Percentiles rank a stretch among this genome's conserved stretches.
Evolutionary conservation across 345 rosid species (phyloP).

Genomic region (Lumnitzera racemosa): DNA sequence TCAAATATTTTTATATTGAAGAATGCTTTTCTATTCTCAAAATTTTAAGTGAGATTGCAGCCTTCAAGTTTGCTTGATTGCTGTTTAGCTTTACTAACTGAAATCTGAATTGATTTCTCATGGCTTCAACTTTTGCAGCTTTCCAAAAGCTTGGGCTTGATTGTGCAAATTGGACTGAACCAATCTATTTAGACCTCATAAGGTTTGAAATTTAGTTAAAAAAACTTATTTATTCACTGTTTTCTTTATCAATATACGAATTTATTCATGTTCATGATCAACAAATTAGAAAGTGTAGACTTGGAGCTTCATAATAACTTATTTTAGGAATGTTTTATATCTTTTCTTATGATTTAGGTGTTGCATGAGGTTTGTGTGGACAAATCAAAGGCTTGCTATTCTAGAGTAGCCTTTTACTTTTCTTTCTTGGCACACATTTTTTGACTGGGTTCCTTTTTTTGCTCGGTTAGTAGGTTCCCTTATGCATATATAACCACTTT

Average conservation of each 20-base stretch:
- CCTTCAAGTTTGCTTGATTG: not conserved
- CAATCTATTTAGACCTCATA: constrained; percentile 66
- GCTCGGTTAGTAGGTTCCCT: too few relatives aligned
- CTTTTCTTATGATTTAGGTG: too few relatives aligned
- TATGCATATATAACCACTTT: too few relatives aligned
- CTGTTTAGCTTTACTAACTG: not conserved
- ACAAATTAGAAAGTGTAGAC: not conserved
- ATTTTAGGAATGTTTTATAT: too few relatives aligned
- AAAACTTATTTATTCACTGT: not conserved
- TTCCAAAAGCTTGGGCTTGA: constrained; percentile 93
- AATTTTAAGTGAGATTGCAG: not conserved
- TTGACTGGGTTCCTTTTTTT: too few relatives aligned
- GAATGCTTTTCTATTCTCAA: too few relatives aligned
- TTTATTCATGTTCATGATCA: not conserved
- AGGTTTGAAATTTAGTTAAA: constrained; percentile 31
- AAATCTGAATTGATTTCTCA: constrained; percentile 4
- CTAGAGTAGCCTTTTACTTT: too few relatives aligned
- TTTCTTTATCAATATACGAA: not conserved
- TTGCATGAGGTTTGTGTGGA: too few relatives aligned
- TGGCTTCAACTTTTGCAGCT: constrained; percentile 38
- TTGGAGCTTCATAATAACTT: too few relatives aligned
- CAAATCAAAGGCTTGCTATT: too few relatives aligned
- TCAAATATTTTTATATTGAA: too few relatives aligned
- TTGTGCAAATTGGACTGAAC: constrained; percentile 91
- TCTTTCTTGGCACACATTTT: too few relatives aligned